Base-by-base conservation (phyloP, 139 green algal genomes). In the Chlamydomonas schloesseri region DNA sequence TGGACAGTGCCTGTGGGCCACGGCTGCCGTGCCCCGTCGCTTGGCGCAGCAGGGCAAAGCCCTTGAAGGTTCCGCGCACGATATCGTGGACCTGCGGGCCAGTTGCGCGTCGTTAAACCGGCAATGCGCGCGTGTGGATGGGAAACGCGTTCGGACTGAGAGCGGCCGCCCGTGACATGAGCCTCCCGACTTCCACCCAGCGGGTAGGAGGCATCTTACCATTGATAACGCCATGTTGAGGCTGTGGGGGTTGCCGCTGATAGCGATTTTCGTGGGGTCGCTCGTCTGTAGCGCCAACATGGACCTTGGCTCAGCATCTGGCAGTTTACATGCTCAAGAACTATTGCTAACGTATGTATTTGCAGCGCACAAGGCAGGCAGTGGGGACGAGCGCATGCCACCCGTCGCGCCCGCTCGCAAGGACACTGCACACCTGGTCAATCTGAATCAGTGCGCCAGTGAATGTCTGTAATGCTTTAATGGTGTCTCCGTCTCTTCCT, bases 381-480 rank as follows among this genome's bases (percentile, higher is more conserved):
- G n/a, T 50, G 42, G 42, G 42, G 42, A 50, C 42, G 42, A 50
- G 42, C 42, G 8, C 5, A 50, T 50, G 42, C 8, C 42, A 8
- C 42, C 42, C 42, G 42, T 65, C 58, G 24, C n/a, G n/a, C n/a
- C n/a, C n/a, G n/a, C 23, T 13, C 2, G 58, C 58, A 8, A 3
- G 3, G 21, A 24, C 8, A 6, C 23, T 65, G 58, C 69, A 3
- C 47, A 91, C 91, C 81, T 67, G 34, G 68, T 47, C 68, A 29
- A 73, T 47, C 34, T 65, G 53, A 4, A 84, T 69, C 23, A 94
- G 91, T 9, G 92, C 93, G 36, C 94, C 93, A 9, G 89, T 97
- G 42, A 94, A 91, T 24, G 89, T 91, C 83, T 98, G 95, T 76
- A 98, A 89, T 10, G 89, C 83, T 84, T 96, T 96, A 90, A 98